Base-by-base conservation (phyloP, 176 grass and related monocot species). In the Elymus sibiricus region DNA sequence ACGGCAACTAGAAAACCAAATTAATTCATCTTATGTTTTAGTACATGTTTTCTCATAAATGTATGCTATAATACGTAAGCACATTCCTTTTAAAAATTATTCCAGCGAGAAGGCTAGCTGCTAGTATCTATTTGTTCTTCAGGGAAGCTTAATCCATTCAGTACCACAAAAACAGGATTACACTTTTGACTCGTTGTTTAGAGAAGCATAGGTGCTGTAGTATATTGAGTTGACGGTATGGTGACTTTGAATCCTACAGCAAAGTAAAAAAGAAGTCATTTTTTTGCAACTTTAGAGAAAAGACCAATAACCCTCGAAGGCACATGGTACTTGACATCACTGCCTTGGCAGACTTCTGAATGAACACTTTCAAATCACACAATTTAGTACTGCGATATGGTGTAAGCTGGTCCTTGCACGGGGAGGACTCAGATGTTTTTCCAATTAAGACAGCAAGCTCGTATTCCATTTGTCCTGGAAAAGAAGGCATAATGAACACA, bases 331-430 rank as follows among this genome's bases (percentile, higher is more conserved):
- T 83, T 79, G 42, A 47, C 17, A 58, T 70, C 51, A 84, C 72
- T 89, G 95, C 95, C 95, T 89, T 95, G 38, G 86, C 93, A 44
- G 44, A 88, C 29, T 88, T 98, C 70, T 89, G 91, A 91, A 91
- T 86, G 69, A 95, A 98, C 31, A 98, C 55, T 79, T 90, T 98
- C 74, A 95, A 76, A 79, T 89, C 86, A 86, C 32, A 60, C 39
- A 95, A 92, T 16, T 77, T 60, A 64, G 73, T 76, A 77, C 87
- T 90, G 5, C 91, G 80, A 87, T 89, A 98, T 85, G 84, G 69
- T 38, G 85, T 94, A 66, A 95, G 80, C 59, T 90, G 86, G 73
- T 98, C 86, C 74, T 94, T 94, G n/a, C n/a, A n/a, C n/a, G 95
- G 24, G 83, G 80, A 78, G 91, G 93, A 76, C 60, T 71, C 28